Evolutionary conservation across 139 green algal genomes (phyloP).

Genomic region (Trebouxia sp.): DNA sequence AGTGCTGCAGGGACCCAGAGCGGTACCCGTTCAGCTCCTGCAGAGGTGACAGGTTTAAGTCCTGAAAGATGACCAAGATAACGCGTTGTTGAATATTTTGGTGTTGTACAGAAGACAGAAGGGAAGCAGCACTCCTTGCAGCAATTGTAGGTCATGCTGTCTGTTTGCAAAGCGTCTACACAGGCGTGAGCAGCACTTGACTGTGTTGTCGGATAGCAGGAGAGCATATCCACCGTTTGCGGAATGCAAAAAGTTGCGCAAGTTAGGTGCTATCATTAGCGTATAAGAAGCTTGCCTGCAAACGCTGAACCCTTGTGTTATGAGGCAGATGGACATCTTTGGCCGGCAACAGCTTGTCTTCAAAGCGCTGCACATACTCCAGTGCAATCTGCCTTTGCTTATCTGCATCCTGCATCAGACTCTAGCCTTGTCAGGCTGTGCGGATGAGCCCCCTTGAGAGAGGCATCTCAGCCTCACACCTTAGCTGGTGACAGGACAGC

Average conservation of each 20-base stretch:
- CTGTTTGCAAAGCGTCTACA: background rate
- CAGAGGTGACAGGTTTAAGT: too few species aligned
- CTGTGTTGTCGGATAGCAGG: background rate
- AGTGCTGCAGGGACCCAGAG: background rate
- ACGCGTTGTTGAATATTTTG: too few species aligned
- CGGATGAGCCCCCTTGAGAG: background rate
- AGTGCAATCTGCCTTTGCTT: background rate
- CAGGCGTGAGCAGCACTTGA: background rate
- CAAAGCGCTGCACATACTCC: constrained; percentile 8
- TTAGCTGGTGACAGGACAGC: background rate
- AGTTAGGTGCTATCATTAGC: too few species aligned
- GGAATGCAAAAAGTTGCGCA: background rate
- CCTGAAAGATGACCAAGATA: too few species aligned
- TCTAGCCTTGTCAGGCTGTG: too few species aligned
- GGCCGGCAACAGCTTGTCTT: background rate
- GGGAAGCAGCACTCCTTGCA: background rate
- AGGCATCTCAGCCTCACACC: background rate
- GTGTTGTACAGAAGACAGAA: background rate
- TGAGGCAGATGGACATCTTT: background rate
- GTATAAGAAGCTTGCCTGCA: background rate
- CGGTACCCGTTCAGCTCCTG: constrained; percentile 6
- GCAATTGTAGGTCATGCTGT: background rate
- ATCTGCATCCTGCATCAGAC: background rate
- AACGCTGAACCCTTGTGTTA: background rate
- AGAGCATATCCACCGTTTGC: background rate